Evolutionary conservation across 495 filamentous ascomycete species (phyloP).

Genomic region (Daldinia grandis): DNA sequence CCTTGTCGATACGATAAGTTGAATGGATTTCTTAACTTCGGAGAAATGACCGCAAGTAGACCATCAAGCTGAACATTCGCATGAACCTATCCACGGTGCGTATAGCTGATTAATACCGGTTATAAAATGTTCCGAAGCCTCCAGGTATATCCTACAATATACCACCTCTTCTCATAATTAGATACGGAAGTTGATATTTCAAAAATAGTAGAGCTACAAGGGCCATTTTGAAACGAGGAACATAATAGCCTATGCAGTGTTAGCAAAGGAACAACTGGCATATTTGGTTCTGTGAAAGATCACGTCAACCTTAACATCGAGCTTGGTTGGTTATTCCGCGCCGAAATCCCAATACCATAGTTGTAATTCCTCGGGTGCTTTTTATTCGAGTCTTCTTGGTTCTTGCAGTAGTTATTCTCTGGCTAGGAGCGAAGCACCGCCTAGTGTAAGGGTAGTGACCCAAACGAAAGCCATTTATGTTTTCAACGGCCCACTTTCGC

Average conservation of each 20-base stretch:
- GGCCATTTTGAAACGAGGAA: background rate
- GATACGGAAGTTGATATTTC: background rate
- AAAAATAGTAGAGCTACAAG: background rate
- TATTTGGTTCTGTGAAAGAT: background rate
- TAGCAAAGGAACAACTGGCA: background rate
- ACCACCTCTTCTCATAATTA: background rate
- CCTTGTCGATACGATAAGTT: background rate
- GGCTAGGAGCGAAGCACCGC: background rate
- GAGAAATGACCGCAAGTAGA: background rate
- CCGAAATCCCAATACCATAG: background rate
- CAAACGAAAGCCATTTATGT: background rate
- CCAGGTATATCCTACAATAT: background rate
- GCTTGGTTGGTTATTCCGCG: background rate
- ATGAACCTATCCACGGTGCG: background rate
- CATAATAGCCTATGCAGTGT: background rate
- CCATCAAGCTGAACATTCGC: background rate
- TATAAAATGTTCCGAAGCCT: background rate
- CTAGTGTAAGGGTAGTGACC: background rate
- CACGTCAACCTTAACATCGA: background rate
- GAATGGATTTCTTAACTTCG: background rate
- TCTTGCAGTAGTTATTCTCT: background rate
- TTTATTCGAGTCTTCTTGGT: background rate
- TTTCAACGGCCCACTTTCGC: background rate
- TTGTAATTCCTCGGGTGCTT: background rate
- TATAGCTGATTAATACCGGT: background rate